Base-by-base conservation (phyloP, 1,284 basidiomycete species). In the Melanopsichium pennsylvanicum region DNA sequence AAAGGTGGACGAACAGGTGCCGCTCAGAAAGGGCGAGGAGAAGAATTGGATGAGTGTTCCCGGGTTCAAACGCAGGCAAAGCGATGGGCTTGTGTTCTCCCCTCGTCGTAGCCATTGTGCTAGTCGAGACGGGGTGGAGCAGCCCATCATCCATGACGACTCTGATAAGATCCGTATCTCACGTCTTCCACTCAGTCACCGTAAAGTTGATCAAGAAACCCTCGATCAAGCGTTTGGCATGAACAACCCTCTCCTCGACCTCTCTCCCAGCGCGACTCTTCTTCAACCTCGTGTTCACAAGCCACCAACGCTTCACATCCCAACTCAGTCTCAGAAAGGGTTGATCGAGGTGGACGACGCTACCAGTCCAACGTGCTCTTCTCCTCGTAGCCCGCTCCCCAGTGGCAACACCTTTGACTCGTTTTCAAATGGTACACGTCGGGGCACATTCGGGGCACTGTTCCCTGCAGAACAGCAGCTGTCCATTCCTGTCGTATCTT, bases 181-280 rank as follows among this genome's bases (percentile, higher is more conserved):
- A 0, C 50, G 62, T 5, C 35, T 66, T 1, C 62, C 62, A 5
- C 46, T 66, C 0, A 31, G 35, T 10, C 47, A 37, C 5, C 46
- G 55, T 4, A 49, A 37, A 13, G 22, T 55, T 0, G 46, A 54
- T 22, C 37, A 31, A 15, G 25, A 32, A 2, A 31, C 50, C 7
- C 42, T 66, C 29, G 56, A 66, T 23, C 40, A 40, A 9, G 56
- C 62, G 0, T 66, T 66, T 22, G 40, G 34, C 3, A 11, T 21
- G 7, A 18, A 35, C 23, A 29, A 39, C n/a, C 52, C 46, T 7
- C 34, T 48, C 4, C 27, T 40, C 25, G 41, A 49, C 18, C 31
- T 51, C 16, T 19, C 41, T 9, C 26, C 38, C 40, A 38, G 40
- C 29, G 35, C 38, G 12, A 31, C 34, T 15, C 29, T 35, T 9